Percentiles rank a stretch among this genome's conserved stretches.
phyloP scores from a whole-genome alignment of 2,329 filamentous ascomycete species.

The Neocucurbitaria cava region DNA sequence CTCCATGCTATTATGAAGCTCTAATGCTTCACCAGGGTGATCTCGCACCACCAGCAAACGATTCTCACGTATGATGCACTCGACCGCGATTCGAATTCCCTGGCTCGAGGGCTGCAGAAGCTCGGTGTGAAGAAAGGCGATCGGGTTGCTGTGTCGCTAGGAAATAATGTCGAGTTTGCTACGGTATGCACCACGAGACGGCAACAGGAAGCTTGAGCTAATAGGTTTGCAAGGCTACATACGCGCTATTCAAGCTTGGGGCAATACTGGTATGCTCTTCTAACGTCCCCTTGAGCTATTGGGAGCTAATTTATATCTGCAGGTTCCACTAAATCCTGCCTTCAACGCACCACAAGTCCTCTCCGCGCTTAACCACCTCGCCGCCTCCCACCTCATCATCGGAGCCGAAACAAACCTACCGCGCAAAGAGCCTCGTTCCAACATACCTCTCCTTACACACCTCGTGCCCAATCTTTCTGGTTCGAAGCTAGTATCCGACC shows the following conservation, averaged over 20 bases:
- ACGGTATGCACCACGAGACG: constrained; percentile 57
- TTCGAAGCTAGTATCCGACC: constrained; percentile 58
- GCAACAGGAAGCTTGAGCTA: constrained; percentile 3
- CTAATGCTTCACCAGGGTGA: constrained; percentile 52
- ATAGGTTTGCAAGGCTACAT: constrained; percentile 62
- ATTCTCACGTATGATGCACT: constrained; percentile 77
- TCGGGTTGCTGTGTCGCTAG: constrained; percentile 83
- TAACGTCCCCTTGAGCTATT: too few relatives aligned
- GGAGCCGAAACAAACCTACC: constrained; percentile 87
- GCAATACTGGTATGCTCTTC: constrained; percentile 71
- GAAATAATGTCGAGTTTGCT: constrained; percentile 84
- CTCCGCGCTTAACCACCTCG: constrained; percentile 78
- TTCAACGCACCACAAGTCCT: constrained; percentile 83
- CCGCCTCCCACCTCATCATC: constrained; percentile 76
- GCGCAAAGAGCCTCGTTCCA: constrained; percentile 66
- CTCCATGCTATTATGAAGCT: not conserved
- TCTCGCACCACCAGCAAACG: constrained; percentile 67
- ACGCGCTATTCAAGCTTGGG: constrained; percentile 93
- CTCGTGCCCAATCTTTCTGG: constrained; percentile 58
- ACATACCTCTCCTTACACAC: constrained; percentile 63
- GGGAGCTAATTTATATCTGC: not conserved
- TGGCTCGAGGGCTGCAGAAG: constrained; percentile 73
- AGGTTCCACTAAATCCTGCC: constrained; percentile 88
- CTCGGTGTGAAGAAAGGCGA: constrained; percentile 82
- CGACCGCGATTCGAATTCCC: constrained; percentile 75